Percentiles rank a stretch among this genome's conserved stretches.
phyloP scores from a whole-genome alignment of 768 basidiomycete species.

The Lactifluus hygrophoroides region DNA sequence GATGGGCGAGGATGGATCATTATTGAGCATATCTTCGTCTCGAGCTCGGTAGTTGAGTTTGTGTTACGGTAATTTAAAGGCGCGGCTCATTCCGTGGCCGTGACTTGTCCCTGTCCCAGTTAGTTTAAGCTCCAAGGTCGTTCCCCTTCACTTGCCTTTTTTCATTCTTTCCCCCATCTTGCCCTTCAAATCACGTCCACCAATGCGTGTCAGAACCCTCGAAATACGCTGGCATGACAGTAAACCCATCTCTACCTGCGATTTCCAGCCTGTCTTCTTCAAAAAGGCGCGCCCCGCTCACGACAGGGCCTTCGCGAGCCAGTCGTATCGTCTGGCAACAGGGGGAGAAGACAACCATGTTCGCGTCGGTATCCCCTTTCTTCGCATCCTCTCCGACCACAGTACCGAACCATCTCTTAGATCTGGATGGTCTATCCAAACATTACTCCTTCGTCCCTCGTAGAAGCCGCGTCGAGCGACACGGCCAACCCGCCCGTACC shows the following conservation, averaged over 20 bases:
- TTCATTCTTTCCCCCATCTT: neutral
- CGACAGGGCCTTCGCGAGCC: constrained; percentile 48
- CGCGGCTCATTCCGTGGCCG: constrained; percentile 1
- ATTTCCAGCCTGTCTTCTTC: constrained; percentile 83
- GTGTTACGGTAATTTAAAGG: neutral
- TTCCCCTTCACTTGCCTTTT: neutral
- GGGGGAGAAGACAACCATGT: constrained; percentile 97
- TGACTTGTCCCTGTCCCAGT: neutral
- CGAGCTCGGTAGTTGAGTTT: too few species aligned
- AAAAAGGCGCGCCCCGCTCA: constrained; percentile 69
- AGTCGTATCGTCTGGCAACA: constrained; percentile 87
- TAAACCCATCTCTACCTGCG: constrained; percentile 92
- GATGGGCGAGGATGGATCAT: constrained; percentile 1
- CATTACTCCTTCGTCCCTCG: constrained; percentile 58
- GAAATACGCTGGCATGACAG: constrained; percentile 97
- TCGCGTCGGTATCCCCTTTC: constrained; percentile 55
- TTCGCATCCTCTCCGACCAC: neutral
- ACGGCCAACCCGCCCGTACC: constrained; percentile 29
- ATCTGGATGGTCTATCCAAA: constrained; percentile 95
- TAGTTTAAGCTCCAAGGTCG: constrained; percentile 6
- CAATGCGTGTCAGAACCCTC: constrained; percentile 80
- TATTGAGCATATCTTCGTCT: too few species aligned
- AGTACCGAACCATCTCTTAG: constrained; percentile 31
- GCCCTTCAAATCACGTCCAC: constrained; percentile 15
- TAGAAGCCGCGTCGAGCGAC: constrained; percentile 33